Evolutionary conservation across 257 asterid genomes (phyloP).

Genomic region (Salvia rosmarinus): DNA sequence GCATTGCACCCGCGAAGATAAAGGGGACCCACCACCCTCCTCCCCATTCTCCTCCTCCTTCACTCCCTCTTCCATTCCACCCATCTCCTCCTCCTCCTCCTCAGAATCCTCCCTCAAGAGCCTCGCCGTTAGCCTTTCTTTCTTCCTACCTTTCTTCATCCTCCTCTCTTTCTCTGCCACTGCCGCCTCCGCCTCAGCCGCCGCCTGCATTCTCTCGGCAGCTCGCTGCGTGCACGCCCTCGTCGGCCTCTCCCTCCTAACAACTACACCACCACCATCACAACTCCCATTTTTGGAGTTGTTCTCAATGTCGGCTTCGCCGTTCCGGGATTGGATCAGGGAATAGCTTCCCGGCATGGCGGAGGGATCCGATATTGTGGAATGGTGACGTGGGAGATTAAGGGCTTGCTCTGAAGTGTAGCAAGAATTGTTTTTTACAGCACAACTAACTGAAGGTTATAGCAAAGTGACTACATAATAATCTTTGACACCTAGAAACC

Average conservation of each 20-base stretch:
- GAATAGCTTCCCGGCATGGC: constrained; percentile 54
- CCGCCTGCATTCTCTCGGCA: constrained; percentile 76
- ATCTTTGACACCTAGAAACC: constrained; percentile 27
- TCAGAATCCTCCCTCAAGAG: constrained; percentile 66
- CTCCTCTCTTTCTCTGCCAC: constrained; percentile 66
- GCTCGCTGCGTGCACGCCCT: constrained; percentile 98
- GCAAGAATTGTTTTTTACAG: constrained; percentile 22
- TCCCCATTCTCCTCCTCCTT: constrained; percentile 49
- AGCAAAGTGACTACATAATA: constrained; percentile 9
- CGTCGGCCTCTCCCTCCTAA: constrained; percentile 85
- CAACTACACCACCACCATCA: constrained; percentile 40
- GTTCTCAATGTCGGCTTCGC: constrained; percentile 33
- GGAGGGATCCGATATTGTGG: constrained; percentile 45
- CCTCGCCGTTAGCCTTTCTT: constrained; percentile 55
- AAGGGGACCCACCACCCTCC: constrained; percentile 47
- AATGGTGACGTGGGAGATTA: constrained; percentile 49
- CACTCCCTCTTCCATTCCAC: constrained; percentile 33
- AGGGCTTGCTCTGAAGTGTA: constrained; percentile 49
- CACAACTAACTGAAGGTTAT: constrained; percentile 32
- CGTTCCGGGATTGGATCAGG: constrained; percentile 62
- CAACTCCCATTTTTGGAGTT: constrained; percentile 30
- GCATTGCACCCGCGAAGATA: constrained; percentile 50
- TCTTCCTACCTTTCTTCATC: constrained; percentile 58
- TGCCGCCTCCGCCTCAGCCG: too few relatives aligned
- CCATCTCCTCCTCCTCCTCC: constrained; percentile 38